phyloP scores from a whole-genome alignment of 1,284 basidiomycete species.

The Naganishia albida region DNA sequence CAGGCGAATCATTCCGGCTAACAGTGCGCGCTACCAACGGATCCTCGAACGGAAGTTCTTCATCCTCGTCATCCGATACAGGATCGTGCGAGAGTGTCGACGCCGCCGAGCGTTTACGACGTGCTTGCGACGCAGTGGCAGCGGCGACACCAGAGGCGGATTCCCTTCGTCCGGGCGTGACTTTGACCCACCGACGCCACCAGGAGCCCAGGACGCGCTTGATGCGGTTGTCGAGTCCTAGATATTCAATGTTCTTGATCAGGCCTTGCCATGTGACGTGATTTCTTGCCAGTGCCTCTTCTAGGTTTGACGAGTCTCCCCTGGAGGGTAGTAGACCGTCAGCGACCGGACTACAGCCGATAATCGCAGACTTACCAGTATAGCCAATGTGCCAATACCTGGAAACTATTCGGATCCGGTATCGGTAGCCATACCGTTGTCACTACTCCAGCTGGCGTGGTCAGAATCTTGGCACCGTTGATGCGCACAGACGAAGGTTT shows the following conservation, averaged over 20 bases:
- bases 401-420: constrained; percentile 51
- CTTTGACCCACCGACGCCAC: constrained; percentile 53
- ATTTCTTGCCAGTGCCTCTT: constrained; percentile 44
- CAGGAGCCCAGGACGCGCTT: constrained; percentile 49
- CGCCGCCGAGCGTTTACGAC: constrained; percentile 7
- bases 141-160: constrained; percentile 7
- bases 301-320: constrained; percentile 43
- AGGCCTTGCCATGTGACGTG: constrained; percentile 51
- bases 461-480: constrained; percentile 40
- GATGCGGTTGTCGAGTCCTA: constrained; percentile 48
- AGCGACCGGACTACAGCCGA: background rate
- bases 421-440: constrained; percentile 47
- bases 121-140: constrained; percentile 17
- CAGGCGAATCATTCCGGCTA: background rate
- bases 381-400: constrained; percentile 51
- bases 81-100: constrained; percentile 5
- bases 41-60: constrained; percentile 4
- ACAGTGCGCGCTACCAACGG: background rate
- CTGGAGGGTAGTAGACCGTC: constrained; percentile 22
- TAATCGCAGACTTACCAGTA: constrained; percentile 47
- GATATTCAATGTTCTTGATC: constrained; percentile 52
- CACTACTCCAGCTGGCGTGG: constrained; percentile 34
- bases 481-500: constrained; percentile 5
- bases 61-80: constrained; percentile 12
- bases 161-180: constrained; percentile 28